Base-by-base conservation (phyloP, 2,329 filamentous ascomycete genomes). In the Microcyclospora tardicrescens region DNA sequence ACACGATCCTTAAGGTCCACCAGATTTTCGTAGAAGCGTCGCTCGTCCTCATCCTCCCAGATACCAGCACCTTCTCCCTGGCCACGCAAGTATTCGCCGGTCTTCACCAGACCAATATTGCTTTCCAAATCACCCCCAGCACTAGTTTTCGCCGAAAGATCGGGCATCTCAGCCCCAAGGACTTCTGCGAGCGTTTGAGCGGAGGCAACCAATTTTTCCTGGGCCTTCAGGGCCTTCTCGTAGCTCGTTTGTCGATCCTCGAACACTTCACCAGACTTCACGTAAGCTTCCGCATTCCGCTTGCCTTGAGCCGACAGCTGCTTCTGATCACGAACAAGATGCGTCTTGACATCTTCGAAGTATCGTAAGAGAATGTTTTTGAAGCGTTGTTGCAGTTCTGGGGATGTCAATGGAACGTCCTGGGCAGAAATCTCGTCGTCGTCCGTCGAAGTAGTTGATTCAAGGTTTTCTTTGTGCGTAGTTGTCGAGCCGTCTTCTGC, bases 21-120 rank as follows among this genome's bases (percentile, higher is more conserved):
- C 10, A 98, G 63, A 47, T 95, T 96, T 66, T 98, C 91, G 63
- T 98, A 98, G 60, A 98, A 98, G 43, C 91, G 83, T 43, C 91
- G 79, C 62, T 98, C 89, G 39, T 98, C 91, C 56, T 98, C 91
- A 52, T 98, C 91, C 64, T 95, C 87, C 91, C 91, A 98, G 45
- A 98, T 96, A 0, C 91, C 91, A 16, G 87, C 75, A 14, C 86
- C 87, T 42, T 96, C 89, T 15, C 80, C 81, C 58, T 93, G 84
- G 10, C 86, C 87, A 29, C 85, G 81, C 30, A 96, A 69, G 54
- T 95, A 96, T 51, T 96, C 89, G 1, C 85, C 84, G 10, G 87
- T 82, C 63, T 95, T 96, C 50, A 96, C 82, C 30, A 96, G 73
- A 28, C 91, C 91, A 51, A 98, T 95, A 1, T 81, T 80, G 38